Base-by-base conservation (phyloP, 257 asterid genomes). In the Avicennia marina region DNA sequence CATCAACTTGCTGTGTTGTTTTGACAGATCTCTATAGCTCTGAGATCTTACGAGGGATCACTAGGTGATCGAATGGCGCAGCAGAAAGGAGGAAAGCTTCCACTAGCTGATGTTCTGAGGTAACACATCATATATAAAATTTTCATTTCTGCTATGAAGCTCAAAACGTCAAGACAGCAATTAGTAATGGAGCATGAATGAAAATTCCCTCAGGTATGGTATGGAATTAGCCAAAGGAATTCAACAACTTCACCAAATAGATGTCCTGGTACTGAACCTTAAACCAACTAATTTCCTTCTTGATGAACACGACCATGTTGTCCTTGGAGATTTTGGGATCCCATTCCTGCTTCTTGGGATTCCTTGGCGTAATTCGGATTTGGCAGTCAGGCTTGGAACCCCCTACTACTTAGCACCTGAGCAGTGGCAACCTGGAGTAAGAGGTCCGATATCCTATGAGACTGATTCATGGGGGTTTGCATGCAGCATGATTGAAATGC, bases 381-480 rank as follows among this genome's bases (percentile, higher is more conserved):
- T 73, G 44, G 78, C 66, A 27, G 21, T 58, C 27, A 73, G 80
- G 58, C 78, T 64, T 47, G 93, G 93, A 15, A 80, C 83, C 50
- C 88, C 83, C 34, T 78, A 73, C 52, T 83, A 83, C 72, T 80
- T 83, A 82, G 93, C 93, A 57, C 88, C 86, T 1, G 93, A 83
- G 72, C 93, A 80, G 41, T 83, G 93, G 93, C 65, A 80, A 58
- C 93, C 88, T 10, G 83, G 71, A 65, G 74, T 75, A 20, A 78
- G 88, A 73, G 93, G 93, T 39, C 93, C 88, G 29, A 66, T 83
- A 63, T 63, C 85, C 48, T 59, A 59, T 10, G 93, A 83, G 75
- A 78, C 88, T 0, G 93, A 83, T 67, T 74, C 93, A 19, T 83
- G 93, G 93, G 93, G 88, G 55, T 80, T 83, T 40, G 85, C 81